phyloP scores from a whole-genome alignment of 768 basidiomycete species.

The Arthromyces matolae region DNA sequence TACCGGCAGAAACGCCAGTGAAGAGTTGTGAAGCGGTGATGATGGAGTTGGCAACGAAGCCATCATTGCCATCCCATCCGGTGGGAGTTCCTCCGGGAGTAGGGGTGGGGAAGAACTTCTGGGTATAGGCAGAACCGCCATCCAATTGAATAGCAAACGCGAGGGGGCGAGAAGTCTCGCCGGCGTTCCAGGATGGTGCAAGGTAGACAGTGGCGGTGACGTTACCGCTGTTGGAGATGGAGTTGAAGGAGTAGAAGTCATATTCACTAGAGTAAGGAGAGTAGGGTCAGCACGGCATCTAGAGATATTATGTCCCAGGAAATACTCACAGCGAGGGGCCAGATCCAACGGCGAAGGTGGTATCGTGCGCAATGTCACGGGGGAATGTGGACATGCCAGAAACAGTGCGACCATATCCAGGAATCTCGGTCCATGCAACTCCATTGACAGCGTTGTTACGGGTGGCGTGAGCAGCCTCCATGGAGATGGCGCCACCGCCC shows the following conservation, averaged over 20 bases:
- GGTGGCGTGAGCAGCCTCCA: constrained; percentile 60
- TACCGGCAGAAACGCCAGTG: constrained; percentile 40
- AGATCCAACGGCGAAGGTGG: constrained; percentile 56
- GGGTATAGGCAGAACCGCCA: constrained; percentile 34
- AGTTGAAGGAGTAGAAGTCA: constrained; percentile 62
- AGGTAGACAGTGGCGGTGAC: constrained; percentile 45
- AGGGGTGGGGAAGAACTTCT: constrained; percentile 44
- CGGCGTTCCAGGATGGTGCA: constrained; percentile 51
- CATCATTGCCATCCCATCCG: constrained; percentile 45
- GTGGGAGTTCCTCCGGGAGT: constrained; percentile 42
- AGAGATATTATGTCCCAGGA: no score
- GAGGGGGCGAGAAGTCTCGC: constrained; percentile 46
- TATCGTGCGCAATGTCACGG: constrained; percentile 41
- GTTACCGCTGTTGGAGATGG: constrained; percentile 36
- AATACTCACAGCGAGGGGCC: constrained; percentile 55
- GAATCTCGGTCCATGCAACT: constrained; percentile 56
- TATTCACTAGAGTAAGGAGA: constrained; percentile 41
- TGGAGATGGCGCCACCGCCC: constrained; percentile 57
- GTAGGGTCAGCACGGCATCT: no score
- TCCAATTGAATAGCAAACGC: constrained; percentile 52
- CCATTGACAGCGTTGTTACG: constrained; percentile 45
- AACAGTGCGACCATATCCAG: constrained; percentile 55
- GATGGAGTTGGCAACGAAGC: constrained; percentile 53
- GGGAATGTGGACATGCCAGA: constrained; percentile 63
- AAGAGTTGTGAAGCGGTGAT: constrained; percentile 38